Evolutionary conservation across 768 basidiomycete genomes (phyloP).

Genomic region (Tephrocybe sp.): DNA sequence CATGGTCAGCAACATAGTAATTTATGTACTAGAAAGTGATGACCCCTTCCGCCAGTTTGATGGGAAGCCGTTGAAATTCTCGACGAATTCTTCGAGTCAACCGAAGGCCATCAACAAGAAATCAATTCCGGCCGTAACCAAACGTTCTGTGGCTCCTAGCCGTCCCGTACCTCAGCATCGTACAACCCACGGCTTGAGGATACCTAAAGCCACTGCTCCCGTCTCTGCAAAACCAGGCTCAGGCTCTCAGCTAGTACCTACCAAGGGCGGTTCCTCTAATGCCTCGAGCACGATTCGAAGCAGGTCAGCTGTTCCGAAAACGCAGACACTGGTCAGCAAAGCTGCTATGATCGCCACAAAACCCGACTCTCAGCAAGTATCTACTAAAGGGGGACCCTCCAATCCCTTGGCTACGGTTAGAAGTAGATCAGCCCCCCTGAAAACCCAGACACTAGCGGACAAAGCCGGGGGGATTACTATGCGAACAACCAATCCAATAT

Average conservation of each 20-base stretch:
- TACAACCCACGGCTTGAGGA: no score
- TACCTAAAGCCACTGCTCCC: no score
- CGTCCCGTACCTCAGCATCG: not conserved
- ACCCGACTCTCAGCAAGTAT: no score
- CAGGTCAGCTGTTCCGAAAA: not conserved
- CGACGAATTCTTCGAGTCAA: not conserved
- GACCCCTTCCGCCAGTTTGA: constrained; percentile 26
- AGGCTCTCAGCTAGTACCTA: no score
- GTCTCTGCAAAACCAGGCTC: no score
- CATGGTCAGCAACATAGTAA: not conserved
- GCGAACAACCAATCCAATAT: not conserved
- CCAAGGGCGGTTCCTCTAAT: no score
- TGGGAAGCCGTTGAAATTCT: not conserved
- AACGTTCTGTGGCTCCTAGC: not conserved
- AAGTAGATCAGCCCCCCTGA: no score
- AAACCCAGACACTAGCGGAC: not conserved
- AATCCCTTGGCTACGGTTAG: no score
- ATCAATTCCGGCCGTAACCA: not conserved
- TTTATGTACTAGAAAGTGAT: constrained; percentile 20
- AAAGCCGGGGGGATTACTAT: not conserved
- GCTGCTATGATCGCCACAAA: no score
- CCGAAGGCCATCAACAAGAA: not conserved
- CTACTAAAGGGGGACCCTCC: no score
- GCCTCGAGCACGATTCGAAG: no score
- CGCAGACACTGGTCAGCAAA: not conserved